Evolutionary conservation across 306 rosid species (phyloP), one percentile per base, ranked within the genome.

Genomic region (Heteromeles arbutifolia): DNA sequence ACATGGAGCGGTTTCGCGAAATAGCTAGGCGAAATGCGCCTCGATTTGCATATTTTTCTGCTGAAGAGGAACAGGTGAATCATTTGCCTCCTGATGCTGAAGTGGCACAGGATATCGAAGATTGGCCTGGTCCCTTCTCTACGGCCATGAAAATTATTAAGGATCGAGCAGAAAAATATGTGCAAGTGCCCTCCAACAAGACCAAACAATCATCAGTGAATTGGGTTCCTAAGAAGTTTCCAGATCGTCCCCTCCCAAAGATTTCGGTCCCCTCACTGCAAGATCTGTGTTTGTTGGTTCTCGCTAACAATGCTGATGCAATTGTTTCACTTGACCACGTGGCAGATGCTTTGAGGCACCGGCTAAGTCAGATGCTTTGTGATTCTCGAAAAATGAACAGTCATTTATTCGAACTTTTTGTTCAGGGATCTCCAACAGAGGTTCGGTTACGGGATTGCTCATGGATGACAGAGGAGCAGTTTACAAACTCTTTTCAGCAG

Each of bases 401-500:
- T 67, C 90, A 25, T 44, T 53, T 82, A 71, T 65, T 95, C 12
- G 73, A 84, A 31, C 92, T 92, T 74, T 84, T 95, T 72, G 70
- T 92, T 22, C 69, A 44, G 48, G 96, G 88, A 26, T 80, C 92
- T 29, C 98, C 98, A 4, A 86, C 87, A 0, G 93, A 89, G 81
- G 83, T 95, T 72, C 81, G 96, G 25, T 9, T 95, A 21, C 45
- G 43, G 73, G 96, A 95, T 76, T 92, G 97, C 76, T 95, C 98
- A 3, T 86, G 98, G 98, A 75, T 92, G 78, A 74, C 93, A 5
- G 99, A 85, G 77, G 93, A 92, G 56, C 84, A 89, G 67, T 89
- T 92, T 41, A 57, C 78, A 14, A 45, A 74, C 26, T 83, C 78
- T 72, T 89, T 92, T 66, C 75, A 82, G 74, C 59, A 10, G 11